Conservation (phyloP, 441 rosid species). For the Croton laevigatus region DNA sequence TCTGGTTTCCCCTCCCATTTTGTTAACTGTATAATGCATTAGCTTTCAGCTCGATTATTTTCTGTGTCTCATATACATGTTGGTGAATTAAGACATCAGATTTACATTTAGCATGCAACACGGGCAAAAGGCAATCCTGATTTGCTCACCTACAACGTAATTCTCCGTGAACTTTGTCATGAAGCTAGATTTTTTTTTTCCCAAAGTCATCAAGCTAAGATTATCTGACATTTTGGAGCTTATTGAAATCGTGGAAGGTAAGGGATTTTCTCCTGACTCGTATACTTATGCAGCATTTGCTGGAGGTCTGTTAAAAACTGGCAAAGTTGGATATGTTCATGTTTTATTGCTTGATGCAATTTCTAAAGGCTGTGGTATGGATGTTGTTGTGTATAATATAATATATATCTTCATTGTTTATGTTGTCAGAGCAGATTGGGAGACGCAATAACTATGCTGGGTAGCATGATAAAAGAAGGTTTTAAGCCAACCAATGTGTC, state of each 20-base stretch:
- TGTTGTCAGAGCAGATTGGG: slow-evolving; percentile 28
- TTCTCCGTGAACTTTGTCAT: slow-evolving; percentile 35
- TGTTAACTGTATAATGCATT: not conserved
- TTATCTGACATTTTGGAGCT: slow-evolving; percentile 23
- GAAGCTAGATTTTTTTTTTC: too few species aligned
- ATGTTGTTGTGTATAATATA: slow-evolving; percentile 35
- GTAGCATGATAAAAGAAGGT: slow-evolving; percentile 28
- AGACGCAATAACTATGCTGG: slow-evolving; percentile 35
- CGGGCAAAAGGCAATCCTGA: slow-evolving; percentile 21
- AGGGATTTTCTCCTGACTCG: slow-evolving; percentile 29
- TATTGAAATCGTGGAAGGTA: slow-evolving; percentile 21
- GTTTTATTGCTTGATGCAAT: slow-evolving; percentile 27
- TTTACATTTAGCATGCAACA: too few species aligned
- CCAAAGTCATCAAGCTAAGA: too few species aligned
- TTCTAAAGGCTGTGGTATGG: slow-evolving; percentile 26
- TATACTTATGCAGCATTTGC: slow-evolving; percentile 36
- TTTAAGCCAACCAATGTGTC: slow-evolving; percentile 33
- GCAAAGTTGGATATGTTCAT: slow-evolving; percentile 24
- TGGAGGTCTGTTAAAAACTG: slow-evolving; percentile 34
- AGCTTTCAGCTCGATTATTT: not conserved
- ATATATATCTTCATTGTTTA: slow-evolving; percentile 32
- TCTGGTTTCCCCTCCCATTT: not conserved
- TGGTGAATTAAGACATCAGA: too few species aligned
- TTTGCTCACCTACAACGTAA: slow-evolving; percentile 31
- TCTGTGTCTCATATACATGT: not conserved